phyloP scores from a whole-genome alignment of 164 flowering plant genomes.

The Nelumbo lutea region DNA sequence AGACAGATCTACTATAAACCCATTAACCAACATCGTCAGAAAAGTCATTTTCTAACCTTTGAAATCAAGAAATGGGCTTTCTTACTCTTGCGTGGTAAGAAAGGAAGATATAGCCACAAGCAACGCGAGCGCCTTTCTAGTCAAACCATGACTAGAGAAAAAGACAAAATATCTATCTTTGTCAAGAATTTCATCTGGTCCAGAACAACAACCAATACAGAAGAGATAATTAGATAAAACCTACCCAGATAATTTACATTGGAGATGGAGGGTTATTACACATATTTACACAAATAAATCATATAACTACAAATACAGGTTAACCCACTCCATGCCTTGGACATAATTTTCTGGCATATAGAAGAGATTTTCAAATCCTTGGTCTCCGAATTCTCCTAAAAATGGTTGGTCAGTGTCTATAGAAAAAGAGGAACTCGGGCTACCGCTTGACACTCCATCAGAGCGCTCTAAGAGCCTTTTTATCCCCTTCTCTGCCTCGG shows the following conservation, averaged over 20 bases:
- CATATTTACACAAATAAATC: conserved; percentile 17
- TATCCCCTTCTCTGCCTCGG: conserved; percentile 48
- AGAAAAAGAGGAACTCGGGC: conserved; percentile 44
- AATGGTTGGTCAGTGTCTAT: conserved; percentile 36
- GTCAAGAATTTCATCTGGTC: too few relatives aligned
- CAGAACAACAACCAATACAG: too few relatives aligned
- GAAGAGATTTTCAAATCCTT: conserved; percentile 30
- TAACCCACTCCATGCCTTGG: conserved; percentile 44
- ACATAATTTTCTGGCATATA: conserved; percentile 21
- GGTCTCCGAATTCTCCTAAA: conserved; percentile 39
- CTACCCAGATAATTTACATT: conserved; percentile 14
- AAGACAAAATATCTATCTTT: too few relatives aligned
- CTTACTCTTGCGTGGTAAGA: too few relatives aligned
- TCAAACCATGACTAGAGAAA: too few relatives aligned
- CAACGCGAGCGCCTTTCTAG: too few relatives aligned
- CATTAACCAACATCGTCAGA: too few relatives aligned
- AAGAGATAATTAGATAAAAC: too few relatives aligned
- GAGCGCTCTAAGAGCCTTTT: conserved; percentile 30
- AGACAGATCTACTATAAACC: too few relatives aligned
- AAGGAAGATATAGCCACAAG: too few relatives aligned
- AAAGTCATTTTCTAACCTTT: too few relatives aligned
- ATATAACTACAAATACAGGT: conserved; percentile 21
- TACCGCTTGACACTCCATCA: conserved; percentile 37
- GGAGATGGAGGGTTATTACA: not conserved
- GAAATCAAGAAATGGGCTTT: too few relatives aligned